A percentile compares a stretch with the other conserved stretches of the same genome.
Conservation (phyloP, 2,329 filamentous ascomycete species). For the Ophiostoma novo-ulmi region DNA sequence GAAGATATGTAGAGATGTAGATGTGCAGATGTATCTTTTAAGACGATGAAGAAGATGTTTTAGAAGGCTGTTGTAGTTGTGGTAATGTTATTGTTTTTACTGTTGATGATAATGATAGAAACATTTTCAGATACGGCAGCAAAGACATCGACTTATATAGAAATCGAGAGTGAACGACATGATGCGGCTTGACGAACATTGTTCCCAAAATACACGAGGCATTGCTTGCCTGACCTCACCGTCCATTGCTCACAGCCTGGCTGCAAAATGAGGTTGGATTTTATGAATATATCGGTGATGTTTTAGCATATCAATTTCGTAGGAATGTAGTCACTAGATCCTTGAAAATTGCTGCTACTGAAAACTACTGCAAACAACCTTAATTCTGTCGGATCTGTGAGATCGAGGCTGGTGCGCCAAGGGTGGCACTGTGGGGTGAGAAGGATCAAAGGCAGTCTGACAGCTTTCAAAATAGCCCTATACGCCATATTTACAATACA, state of each 20-base stretch:
- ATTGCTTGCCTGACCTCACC: background rate
- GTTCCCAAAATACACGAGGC: background rate
- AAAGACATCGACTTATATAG: conserved; percentile 1
- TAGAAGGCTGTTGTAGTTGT: background rate
- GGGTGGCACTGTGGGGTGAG: background rate
- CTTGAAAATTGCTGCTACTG: background rate
- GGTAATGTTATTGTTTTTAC: background rate
- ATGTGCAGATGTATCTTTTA: background rate
- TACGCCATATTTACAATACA: background rate
- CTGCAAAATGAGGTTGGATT: too few species aligned
- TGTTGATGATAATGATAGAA: conserved; percentile 3
- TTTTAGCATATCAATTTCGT: background rate
- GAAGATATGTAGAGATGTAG: background rate
- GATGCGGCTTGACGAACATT: background rate
- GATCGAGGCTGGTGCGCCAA: conserved; percentile 7
- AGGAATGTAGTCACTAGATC: background rate
- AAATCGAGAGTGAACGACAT: background rate
- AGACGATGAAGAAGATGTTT: background rate
- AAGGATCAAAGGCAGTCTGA: background rate
- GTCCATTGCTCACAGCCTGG: background rate
- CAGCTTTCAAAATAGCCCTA: background rate
- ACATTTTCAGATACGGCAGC: background rate
- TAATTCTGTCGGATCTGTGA: background rate
- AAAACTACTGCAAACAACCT: background rate
- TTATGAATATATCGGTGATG: background rate